Conservation (phyloP, 176 grass and related monocot genomes). For the Triticum urartu region DNA sequence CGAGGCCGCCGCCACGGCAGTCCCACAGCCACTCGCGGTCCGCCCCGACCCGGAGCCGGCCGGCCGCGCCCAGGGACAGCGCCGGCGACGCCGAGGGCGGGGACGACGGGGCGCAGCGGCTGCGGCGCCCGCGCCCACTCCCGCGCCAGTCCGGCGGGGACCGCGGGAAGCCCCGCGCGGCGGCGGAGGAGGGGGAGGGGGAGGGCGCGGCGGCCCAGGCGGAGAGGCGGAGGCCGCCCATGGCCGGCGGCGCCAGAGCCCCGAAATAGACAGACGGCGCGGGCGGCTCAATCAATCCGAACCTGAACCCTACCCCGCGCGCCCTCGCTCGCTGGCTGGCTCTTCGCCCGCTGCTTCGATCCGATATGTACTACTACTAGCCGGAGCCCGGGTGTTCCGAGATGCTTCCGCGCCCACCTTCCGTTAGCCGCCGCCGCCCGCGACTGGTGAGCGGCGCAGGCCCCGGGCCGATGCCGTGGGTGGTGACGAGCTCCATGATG, state of each 20-base stretch:
- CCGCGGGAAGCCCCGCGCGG: neutral
- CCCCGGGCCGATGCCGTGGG: neutral
- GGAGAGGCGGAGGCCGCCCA: constrained; percentile 46
- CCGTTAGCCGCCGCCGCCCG: constrained; percentile 34
- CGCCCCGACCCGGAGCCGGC: constrained; percentile 25
- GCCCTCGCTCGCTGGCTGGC: no score
- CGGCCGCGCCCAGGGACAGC: neutral
- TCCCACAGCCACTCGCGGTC: constrained; percentile 42
- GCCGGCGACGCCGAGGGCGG: constrained; percentile 1
- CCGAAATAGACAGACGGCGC: neutral
- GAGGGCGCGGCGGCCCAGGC: neutral
- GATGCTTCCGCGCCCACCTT: constrained; percentile 27
- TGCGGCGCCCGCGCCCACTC: neutral
- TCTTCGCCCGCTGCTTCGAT: neutral
- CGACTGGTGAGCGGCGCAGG: constrained; percentile 6
- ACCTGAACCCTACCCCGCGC: neutral
- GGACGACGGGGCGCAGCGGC: constrained; percentile 19
- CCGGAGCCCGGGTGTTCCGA: constrained; percentile 17
- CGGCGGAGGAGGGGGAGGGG: neutral
- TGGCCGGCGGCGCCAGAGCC: neutral
- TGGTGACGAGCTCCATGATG: constrained; percentile 21
- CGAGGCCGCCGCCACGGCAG: constrained; percentile 39
- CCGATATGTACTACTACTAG: neutral
- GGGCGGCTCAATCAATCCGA: neutral
- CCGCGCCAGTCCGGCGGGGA: neutral